Percentiles rank a stretch among this genome's conserved stretches.
phyloP scores from a whole-genome alignment of 176 grass and related monocot genomes.

The Aegilops bicornis region DNA sequence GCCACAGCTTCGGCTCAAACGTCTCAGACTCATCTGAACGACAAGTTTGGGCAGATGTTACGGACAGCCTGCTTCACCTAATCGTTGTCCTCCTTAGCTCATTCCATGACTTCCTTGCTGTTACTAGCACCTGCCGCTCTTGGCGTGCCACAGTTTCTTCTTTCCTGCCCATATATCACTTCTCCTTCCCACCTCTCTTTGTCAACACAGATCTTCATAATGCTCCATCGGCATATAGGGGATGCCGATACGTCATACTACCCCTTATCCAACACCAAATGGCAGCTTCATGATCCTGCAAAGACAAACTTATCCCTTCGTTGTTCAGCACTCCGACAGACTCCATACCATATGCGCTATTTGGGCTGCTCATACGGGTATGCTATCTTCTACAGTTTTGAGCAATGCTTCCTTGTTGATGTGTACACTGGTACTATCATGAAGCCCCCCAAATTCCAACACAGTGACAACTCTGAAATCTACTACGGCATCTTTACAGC shows the following conservation, averaged over 20 bases:
- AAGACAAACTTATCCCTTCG: neutral
- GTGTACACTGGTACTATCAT: constrained; percentile 39
- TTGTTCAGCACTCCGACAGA: neutral
- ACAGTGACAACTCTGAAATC: neutral
- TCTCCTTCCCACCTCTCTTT: constrained; percentile 39
- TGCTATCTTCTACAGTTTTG: constrained; percentile 25
- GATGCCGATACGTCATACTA: too few species aligned
- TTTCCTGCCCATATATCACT: neutral
- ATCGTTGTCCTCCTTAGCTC: constrained; percentile 40
- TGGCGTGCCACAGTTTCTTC: constrained; percentile 36
- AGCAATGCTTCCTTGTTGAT: constrained; percentile 42
- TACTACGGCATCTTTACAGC: constrained; percentile 37
- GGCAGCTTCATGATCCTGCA: constrained; percentile 21
- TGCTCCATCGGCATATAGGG: neutral
- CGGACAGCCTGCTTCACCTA: constrained; percentile 41
- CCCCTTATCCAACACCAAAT: neutral
- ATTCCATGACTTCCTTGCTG: constrained; percentile 5
- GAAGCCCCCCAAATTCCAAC: constrained; percentile 29
- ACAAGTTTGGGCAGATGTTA: constrained; percentile 38
- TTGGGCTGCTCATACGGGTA: constrained; percentile 52
- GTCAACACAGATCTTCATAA: neutral
- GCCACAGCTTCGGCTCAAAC: neutral
- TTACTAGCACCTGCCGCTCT: constrained; percentile 4
- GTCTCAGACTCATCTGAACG: neutral
- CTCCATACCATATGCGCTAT: neutral